Percentiles rank a stretch among this genome's conserved stretches.
Conservation (phyloP, 176 grass and related monocot species). For the Phyllostachys edulis region DNA sequence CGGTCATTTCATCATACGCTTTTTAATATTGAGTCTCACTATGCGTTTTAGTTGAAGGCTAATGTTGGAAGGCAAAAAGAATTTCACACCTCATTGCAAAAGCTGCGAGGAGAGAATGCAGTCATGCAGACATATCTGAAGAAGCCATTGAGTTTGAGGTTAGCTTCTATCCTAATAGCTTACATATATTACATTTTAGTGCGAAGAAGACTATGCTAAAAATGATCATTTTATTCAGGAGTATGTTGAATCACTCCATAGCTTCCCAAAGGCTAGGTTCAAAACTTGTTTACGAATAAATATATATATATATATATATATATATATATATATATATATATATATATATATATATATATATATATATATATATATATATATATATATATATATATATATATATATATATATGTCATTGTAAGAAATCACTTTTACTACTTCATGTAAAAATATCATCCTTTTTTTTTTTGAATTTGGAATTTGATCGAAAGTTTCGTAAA, state of each 20-base stretch:
- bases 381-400: too few relatives aligned
- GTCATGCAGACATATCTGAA: constrained; percentile 33
- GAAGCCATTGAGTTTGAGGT: constrained; percentile 76
- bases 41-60: constrained; percentile 44
- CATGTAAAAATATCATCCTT: not conserved
- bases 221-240: constrained; percentile 45
- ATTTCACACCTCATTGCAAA: constrained; percentile 60
- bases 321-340: too few relatives aligned
- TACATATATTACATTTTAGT: constrained; percentile 14
- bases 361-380: too few relatives aligned
- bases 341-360: too few relatives aligned
- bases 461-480: not conserved
- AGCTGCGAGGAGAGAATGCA: constrained; percentile 50
- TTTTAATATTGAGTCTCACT: not conserved
- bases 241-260: constrained; percentile 50
- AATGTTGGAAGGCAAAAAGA: constrained; percentile 59
- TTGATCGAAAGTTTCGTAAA: constrained; percentile 15
- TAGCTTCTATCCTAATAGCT: not conserved
- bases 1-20: not conserved
- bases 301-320: too few relatives aligned
- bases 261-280: constrained; percentile 47
- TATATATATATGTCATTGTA: too few relatives aligned
- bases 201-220: not conserved
- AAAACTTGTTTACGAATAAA: constrained; percentile 57
- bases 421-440: constrained; percentile 33